These are phyloP conservation scores for Eleusine coracana DNA, from an alignment of 176 grass and related monocot genomes.

Conservation along the genomic window DNA sequence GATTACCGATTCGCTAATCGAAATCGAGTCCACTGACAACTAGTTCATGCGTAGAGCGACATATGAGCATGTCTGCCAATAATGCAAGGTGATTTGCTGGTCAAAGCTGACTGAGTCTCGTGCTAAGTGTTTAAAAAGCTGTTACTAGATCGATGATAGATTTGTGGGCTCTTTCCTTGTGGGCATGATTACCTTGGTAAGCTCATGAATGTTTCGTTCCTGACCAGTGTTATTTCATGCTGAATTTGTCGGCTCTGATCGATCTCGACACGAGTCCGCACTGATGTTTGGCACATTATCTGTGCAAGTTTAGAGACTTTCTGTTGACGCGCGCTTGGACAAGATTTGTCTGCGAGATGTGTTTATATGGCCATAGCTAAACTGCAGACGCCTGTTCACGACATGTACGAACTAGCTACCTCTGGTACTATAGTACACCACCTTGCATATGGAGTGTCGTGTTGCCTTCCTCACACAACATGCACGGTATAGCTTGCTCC, in stretches of 20 bases:
- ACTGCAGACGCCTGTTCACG: neutral
- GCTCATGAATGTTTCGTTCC: neutral
- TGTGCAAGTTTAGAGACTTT: neutral
- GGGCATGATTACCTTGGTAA: slow-evolving; percentile 34
- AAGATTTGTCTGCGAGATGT: neutral
- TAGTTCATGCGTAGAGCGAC: neutral
- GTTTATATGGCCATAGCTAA: neutral
- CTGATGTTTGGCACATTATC: neutral
- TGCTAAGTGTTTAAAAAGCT: slow-evolving; percentile 25
- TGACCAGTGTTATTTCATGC: slow-evolving; percentile 58
- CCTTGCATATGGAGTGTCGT: slow-evolving; percentile 33
- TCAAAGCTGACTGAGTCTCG: slow-evolving; percentile 2
- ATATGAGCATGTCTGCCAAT: neutral
- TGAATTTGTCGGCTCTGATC: neutral
- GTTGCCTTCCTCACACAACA: slow-evolving; percentile 31
- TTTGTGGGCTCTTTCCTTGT: slow-evolving; percentile 28
- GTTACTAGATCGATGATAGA: neutral
- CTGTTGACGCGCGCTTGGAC: neutral
- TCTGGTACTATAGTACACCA: slow-evolving; percentile 34
- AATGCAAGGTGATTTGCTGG: slow-evolving; percentile 22
- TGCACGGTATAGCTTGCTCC: slow-evolving; percentile 13
- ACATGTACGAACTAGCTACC: slow-evolving; percentile 26
- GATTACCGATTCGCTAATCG: neutral
- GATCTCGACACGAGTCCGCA: neutral
- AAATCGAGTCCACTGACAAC: neutral